These are phyloP conservation scores for Paraconiothyrium sp. DNA, from an alignment of 2,329 filamentous ascomycete genomes.

Conservation along the genomic window DNA sequence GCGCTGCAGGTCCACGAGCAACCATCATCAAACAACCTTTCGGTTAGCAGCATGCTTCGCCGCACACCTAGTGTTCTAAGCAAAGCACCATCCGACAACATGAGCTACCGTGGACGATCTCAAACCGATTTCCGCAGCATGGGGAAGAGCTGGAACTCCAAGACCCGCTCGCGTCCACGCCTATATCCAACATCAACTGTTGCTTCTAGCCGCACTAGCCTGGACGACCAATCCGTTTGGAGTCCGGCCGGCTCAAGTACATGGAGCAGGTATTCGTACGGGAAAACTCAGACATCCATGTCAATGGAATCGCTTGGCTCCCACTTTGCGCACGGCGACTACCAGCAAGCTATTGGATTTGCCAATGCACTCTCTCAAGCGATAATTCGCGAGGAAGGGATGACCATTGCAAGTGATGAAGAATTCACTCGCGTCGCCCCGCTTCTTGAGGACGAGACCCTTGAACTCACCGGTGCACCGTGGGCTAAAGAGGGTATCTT, in stretches of 20 bases:
- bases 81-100: constrained; percentile 87
- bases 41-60: constrained; percentile 77
- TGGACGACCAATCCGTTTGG: constrained; percentile 93
- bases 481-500: constrained; percentile 98
- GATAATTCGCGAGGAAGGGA: constrained; percentile 88
- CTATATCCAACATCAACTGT: constrained; percentile 81
- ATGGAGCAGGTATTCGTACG: constrained; percentile 93
- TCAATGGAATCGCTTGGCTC: constrained; percentile 91
- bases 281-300: constrained; percentile 89
- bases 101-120: constrained; percentile 76
- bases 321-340: constrained; percentile 78
- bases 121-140: constrained; percentile 68
- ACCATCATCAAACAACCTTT: constrained; percentile 67
- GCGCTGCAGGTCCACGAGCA: constrained; percentile 60
- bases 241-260: constrained; percentile 91
- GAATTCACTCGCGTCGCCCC: constrained; percentile 69
- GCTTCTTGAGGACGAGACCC: constrained; percentile 88
- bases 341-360: constrained; percentile 96
- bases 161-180: constrained; percentile 82
- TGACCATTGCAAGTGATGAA: constrained; percentile 63
- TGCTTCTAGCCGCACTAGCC: constrained; percentile 90
- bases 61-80: constrained; percentile 90
- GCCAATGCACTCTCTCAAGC: constrained; percentile 96
- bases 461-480: constrained; percentile 91
- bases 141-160: constrained; percentile 81